Conservation (phyloP, 768 basidiomycete species). For the Lyophyllum atratum region DNA sequence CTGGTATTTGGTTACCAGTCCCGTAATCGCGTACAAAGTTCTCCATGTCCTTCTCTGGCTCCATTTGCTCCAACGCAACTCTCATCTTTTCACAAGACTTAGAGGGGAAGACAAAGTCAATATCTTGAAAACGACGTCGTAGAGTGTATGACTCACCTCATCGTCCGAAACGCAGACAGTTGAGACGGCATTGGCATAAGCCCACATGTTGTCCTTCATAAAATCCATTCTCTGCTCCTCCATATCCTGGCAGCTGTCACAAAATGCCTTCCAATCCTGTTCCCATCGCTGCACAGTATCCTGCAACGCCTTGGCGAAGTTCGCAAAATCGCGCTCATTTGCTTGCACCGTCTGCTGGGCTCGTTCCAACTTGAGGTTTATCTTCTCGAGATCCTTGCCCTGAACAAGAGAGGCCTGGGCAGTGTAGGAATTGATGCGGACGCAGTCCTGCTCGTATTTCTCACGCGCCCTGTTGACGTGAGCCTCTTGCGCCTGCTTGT, state of each 20-base stretch:
- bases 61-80: conserved; percentile 84
- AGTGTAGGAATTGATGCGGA: conserved; percentile 91
- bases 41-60: conserved; percentile 86
- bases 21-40: conserved; percentile 88
- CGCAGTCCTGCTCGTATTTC: conserved; percentile 91
- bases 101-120: background rate
- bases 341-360: conserved; percentile 89
- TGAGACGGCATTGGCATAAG: conserved; percentile 94
- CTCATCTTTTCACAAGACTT: conserved; percentile 93
- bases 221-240: conserved; percentile 95
- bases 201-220: conserved; percentile 95
- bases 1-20: conserved; percentile 86
- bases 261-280: conserved; percentile 90
- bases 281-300: conserved; percentile 90
- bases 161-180: conserved; percentile 95
- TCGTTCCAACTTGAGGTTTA: conserved; percentile 82
- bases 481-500: conserved; percentile 82
- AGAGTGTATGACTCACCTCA: conserved; percentile 61
- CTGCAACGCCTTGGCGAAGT: conserved; percentile 76
- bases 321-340: conserved; percentile 92
- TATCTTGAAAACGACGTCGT: background rate
- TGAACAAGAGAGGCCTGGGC: conserved; percentile 90
- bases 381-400: conserved; percentile 91
- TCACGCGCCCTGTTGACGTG: conserved; percentile 89
- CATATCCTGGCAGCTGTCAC: conserved; percentile 92